Base-by-base conservation (phyloP, 208 protist species). In the Leptomonas pyrrhocoris region DNA sequence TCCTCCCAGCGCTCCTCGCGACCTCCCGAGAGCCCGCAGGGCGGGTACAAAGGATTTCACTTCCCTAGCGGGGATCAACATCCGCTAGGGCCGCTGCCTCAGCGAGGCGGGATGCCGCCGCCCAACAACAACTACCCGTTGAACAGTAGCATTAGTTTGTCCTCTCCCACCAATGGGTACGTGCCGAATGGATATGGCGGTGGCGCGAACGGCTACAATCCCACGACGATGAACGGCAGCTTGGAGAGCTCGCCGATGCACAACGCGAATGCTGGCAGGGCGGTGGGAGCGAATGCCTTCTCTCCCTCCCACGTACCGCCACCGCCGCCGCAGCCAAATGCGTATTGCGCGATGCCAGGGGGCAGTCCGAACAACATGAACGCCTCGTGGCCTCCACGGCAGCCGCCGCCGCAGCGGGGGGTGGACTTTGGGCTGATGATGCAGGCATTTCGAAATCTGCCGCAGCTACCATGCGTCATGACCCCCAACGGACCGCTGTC, bases 381-480 rank as follows among this genome's bases (percentile, higher is more conserved):
- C 21, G 51, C 28, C 2, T 53, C 54, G 1, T 38, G 58, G n/a
- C 49, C 30, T 42, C 58, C 50, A 43, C 58, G 19, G 31, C 34
- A 27, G 13, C 42, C 42, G 45, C 42, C 60, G 25, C 38, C 46
- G 31, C 51, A 30, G 43, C 4, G 28, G 25, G 43, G 46, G 18
- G 30, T 66, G 8, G 60, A 66, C 31, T 66, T 66, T 28, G 27
- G 30, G 6, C 69, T 38, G 36, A 71, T 59, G 54, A 60, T 71
- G 65, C 61, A 30, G 31, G 23, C 36, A 27, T 66, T 46, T 30
- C 46, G 25, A 27, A 63, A 48, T 38, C 36, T 72, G 50, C 60
- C 73, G 15, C 66, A 40, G 23, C 63, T 72, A 19, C 73, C 62
- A 40, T 72, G 57, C 25, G 58, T 77, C 8, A 65, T 62, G 51